Conservation (phyloP, 1,284 basidiomycete species). For the Ceratobasidium sp. region DNA sequence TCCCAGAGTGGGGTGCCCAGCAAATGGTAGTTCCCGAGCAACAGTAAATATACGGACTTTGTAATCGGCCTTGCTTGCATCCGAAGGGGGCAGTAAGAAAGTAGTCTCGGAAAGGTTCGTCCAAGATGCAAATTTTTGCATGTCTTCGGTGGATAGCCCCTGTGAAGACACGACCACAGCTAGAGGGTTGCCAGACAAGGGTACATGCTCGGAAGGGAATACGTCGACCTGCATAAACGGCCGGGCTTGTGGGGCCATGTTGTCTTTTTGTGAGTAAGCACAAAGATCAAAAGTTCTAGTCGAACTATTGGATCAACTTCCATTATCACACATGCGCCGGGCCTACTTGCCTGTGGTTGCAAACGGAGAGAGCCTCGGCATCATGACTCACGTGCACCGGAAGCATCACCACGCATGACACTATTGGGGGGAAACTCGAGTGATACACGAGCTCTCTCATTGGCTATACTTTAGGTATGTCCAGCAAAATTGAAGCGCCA, state of each 20-base stretch:
- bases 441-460: too few relatives aligned
- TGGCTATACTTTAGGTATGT: too few relatives aligned
- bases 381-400: not conserved
- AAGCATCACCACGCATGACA: too few relatives aligned
- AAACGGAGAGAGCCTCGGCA: not conserved
- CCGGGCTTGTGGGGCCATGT: not conserved
- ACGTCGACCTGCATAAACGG: constrained; percentile 27
- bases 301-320: not conserved
- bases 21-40: constrained; percentile 20
- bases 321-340: not conserved
- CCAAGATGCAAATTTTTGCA: constrained; percentile 27
- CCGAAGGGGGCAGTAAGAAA: constrained; percentile 9
- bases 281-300: not conserved
- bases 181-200: constrained; percentile 21
- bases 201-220: not conserved
- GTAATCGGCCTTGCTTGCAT: constrained; percentile 20
- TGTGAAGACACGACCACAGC: not conserved
- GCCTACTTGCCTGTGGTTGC: not conserved
- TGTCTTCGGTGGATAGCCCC: not conserved
- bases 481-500: too few relatives aligned
- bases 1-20: constrained; percentile 29
- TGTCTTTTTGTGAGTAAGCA: not conserved
- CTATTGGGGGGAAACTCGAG: too few relatives aligned
- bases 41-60: constrained; percentile 29
- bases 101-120: constrained; percentile 28